Evolutionary conservation across 164 flowering plant genomes (phyloP), one percentile per base, ranked within the genome.

Genomic region (Kingdonia uniflora): DNA sequence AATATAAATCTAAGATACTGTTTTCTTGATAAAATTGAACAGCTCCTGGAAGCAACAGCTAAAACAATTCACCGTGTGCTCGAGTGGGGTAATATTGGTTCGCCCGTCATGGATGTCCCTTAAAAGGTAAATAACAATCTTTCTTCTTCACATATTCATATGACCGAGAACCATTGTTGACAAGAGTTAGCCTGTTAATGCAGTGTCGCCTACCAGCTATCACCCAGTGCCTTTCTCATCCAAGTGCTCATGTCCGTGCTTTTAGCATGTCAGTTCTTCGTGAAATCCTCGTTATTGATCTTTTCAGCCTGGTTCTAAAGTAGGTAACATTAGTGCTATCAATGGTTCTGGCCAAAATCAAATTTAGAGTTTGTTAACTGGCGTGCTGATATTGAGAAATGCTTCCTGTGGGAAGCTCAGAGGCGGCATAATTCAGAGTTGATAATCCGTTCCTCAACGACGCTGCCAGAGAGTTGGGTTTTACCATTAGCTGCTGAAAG

Each of bases 161-260:
- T 42, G 26, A 49, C 38, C 22, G 20, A 22, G 38, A 29, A 19
- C 21, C 14, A 2, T 64, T 11, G 47, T 19, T 46, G 45, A 58
- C 52, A 23, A 23, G 19, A 20, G 11, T 62, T 54, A 33, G 15
- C 6, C 11, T 29, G 37, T 57, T 0, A 15, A 39, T 81, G 84
- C 94, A 91, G 96, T 87, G 98, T 67, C 98, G 96, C 23, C 76
- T 91, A 54, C 75, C 96, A 49, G 90, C 98, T 22, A 87, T 92
- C 11, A 52, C 77, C 40, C 84, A 72, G 16, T 91, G 98, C 73
- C 83, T 91, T 55, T 87, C 92, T 69, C 96, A 85, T 71, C 95
- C 90, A 56, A 91, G 96, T 69, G 96, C 97, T 14, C 95, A 83
- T 67, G 96, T 91, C 46, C 95, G 97, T 22, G 87, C 97, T 22